Base-by-base conservation (phyloP, 1,284 basidiomycete genomes). In the Rhodotorula mucilaginosa region DNA sequence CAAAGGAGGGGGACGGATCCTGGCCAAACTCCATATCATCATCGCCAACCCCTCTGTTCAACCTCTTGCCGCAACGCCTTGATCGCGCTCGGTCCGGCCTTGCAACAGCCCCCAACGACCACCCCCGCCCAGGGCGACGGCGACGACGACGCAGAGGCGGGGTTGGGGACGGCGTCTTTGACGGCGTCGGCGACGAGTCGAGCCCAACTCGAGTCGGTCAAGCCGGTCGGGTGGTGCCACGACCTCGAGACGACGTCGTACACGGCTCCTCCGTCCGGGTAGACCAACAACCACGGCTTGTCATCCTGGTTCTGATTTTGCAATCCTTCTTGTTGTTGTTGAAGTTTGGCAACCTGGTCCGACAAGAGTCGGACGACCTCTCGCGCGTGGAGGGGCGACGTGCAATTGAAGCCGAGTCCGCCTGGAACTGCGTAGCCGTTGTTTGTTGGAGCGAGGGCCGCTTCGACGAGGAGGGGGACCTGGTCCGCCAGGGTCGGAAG, bases 331-430 rank as follows among this genome's bases (percentile, higher is more conserved):
- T 44, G 39, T 39, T 39, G 39, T 44, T 12, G 39, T 44, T 13
- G 26, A 31, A 5, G 47, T 29, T n/a, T 8, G 7, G 56, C 44
- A 46, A 39, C 23, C 21, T 51, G 7, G 19, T 48, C 54, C 5
- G 19, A 12, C 21, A 64, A 31, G 51, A 75, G 69, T 18, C 34
- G 29, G 16, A 71, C 65, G 52, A 71, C 64, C 5, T 12, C 15
- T 19, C 1, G 0, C 10, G 62, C 54, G 31, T 67, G 58, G 26
- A 72, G 19, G 0, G 73, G 67, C 8, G 63, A 67, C 6, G 74
- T 72, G 65, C 74, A 76, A 64, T 76, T 76, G 64, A 76, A 58
- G 3, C 74, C 74, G 44, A 76, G 39, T 1, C 61, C 74, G 34
- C 44, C 67, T 12, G 68, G 64, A 1, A 2, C 5, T 4, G 60